Conservation (phyloP, 2,329 filamentous ascomycete species). For the Lachnellula hyalina region DNA sequence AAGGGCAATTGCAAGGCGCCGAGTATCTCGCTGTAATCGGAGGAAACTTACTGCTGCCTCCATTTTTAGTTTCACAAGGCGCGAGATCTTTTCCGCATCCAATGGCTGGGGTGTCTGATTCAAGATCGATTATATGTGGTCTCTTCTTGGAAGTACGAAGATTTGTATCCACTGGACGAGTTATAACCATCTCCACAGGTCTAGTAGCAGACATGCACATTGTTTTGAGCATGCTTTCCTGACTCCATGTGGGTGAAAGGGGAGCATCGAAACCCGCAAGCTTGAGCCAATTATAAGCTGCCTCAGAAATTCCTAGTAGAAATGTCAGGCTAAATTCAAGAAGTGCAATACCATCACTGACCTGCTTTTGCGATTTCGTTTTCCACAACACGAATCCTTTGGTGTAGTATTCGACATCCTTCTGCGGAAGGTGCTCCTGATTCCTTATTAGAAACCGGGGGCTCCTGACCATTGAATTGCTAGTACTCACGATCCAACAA, state of each 20-base stretch:
- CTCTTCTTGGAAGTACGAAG: neutral
- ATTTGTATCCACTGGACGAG: neutral
- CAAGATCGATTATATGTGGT: neutral
- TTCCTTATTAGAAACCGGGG: neutral
- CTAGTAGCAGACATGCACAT: too few species aligned
- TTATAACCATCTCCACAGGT: neutral
- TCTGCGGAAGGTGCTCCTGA: neutral
- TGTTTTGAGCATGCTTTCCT: neutral
- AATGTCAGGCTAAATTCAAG: neutral
- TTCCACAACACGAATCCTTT: slow-evolving; percentile 6
- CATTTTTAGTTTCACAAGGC: neutral
- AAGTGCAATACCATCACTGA: neutral
- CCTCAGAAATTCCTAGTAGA: neutral
- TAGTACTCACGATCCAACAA: neutral
- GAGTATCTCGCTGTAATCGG: too few species aligned
- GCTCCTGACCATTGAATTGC: neutral
- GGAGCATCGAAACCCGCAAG: neutral
- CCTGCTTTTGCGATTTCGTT: slow-evolving; percentile 7
- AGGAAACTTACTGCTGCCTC: too few species aligned
- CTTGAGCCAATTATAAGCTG: neutral
- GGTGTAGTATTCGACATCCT: slow-evolving; percentile 3
- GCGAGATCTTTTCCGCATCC: neutral
- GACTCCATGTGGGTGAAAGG: neutral
- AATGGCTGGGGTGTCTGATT: neutral
- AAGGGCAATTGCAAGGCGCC: too few species aligned